Base-by-base conservation (phyloP, 164 flowering plant genomes). In the Berberis thunbergii region DNA sequence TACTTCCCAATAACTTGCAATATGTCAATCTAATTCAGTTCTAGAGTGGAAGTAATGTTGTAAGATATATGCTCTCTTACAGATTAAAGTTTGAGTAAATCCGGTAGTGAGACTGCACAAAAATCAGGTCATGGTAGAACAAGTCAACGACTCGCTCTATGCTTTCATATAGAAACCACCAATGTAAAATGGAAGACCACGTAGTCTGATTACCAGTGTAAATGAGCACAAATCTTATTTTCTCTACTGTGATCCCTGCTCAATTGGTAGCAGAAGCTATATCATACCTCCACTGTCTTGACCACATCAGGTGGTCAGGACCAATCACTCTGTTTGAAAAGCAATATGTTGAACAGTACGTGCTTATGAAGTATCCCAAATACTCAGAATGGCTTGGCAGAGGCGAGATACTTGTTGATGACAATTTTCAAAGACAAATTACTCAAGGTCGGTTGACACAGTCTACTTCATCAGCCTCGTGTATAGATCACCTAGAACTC, bases 261-360 rank as follows among this genome's bases (percentile, higher is more conserved):
- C 96, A 89, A 64, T 73, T 86, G 41, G 73, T 86, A 45, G 96
- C 90, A 0, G 90, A 86, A 77, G 96, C 92, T 54, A 89, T 89
- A 70, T 89, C 92, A 44, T 83, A 86, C 11, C 82, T 86, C 69
- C 86, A 74, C 45, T 89, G 86, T 41, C 79, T 80, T 46, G 91
- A 85, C 61, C 78, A 67, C 49, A 79, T 74, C 43, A 79, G 96
- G 74, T 89, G 92, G 90, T 86, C 96, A 41, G 92, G 96, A 12
- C 92, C 92, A 6, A 86, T 88, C 65, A 88, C 96, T 26, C 88
- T 85, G n/a, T 75, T 61, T 10, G 96, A 89, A 70, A 89, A 73
- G 88, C 79, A 81, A 69, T 88, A 84, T 67, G 92, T 85, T 3
- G 83, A 86, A 63, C 84, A 89, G 45, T 86, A 89, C 64, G 88